Evolutionary conservation across 2,329 filamentous ascomycete species (phyloP), one percentile per base, ranked within the genome.

Genomic region (Zymoseptoria ardabiliae): DNA sequence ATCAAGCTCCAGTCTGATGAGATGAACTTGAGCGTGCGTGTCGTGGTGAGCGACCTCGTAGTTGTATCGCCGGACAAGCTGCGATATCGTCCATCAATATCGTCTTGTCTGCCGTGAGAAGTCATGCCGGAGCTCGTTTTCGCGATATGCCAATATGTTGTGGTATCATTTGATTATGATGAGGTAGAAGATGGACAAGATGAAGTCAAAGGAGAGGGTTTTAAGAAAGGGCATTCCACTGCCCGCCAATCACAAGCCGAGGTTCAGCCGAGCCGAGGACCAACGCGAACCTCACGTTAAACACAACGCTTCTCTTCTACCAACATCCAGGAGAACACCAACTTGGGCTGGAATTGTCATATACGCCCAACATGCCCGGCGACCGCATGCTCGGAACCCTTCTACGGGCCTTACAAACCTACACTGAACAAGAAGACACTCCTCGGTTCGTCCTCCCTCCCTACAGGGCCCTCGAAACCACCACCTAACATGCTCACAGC

Each of bases 361-460:
- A 45, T 17, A 45, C 35, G 35, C 11, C 35, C 35, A 45, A 17
- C 6, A 90, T 89, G 87, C 80, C 86, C 64, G 79, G 83, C 65
- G 86, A 90, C 72, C 81, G 82, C 63, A 79, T 89, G 57, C 79
- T 90, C 59, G 85, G 83, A 64, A 85, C 84, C 50, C 81, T 89
- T 60, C 77, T 91, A 64, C 81, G 85, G 63, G 84, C 84, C 30
- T 74, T 87, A 48, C 84, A 86, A 69, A 80, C 79, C 6, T 80
- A 81, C 53, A 79, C 82, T 2, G 78, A 80, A 54, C 78, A 82
- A 61, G 79, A 85, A 70, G 84, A 86, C 74, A 84, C 82, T 35
- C 79, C 80, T 59, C 77, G 80, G 84, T 85, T n/a, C 55, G 25
- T 49, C 35, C 55, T n/a, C 10, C 23, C 35, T 2, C 21, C 35